Base-by-base conservation (phyloP, 2,329 filamentous ascomycete species). In the Rhinocladiella mackenziei region DNA sequence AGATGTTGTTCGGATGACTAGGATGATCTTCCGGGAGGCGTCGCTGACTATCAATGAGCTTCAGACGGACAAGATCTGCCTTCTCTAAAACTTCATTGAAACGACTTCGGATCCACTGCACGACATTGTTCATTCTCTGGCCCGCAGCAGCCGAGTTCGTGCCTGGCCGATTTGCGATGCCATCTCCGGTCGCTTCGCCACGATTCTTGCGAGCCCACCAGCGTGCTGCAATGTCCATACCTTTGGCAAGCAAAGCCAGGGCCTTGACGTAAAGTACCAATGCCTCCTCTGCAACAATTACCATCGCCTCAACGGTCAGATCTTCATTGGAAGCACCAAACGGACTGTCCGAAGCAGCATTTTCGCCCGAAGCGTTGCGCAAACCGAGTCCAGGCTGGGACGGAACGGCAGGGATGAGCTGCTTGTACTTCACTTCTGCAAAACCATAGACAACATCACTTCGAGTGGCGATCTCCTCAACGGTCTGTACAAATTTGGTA, bases 41-140 rank as follows among this genome's bases (percentile, higher is more conserved):
- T 62, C 81, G 84, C 64, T 98, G 92, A 3, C 86, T 88, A 51
- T 94, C 87, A 32, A 88, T 74, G 36, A 98, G 75, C 62, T 89
- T 94, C 34, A 89, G 73, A 34, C 88, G 85, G n/a, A 95, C 89
- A 53, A 96, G 77, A 60, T 97, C 91, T 1, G 89, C 89, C 70
- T 98, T 98, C 67, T 96, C 89, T 49, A 97, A 71, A 28, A 94
- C 92, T 63, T 97, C 92, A 61, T 98, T 98, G 74, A 98, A 98
- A 4, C 91, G 86, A 55, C 76, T 78, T 23, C 92, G 86, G 43
- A 94, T 84, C 92, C 91, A 98, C 64, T 96, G 91, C 0, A 98
- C 92, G 6, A 94, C 88, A 29, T 84, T 85, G 60, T 95, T 96
- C 65, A 98, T 88, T 36, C 89, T 81, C 35, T 79, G 75, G 2